phyloP scores from a whole-genome alignment of 2,329 filamentous ascomycete species.

The Pseudogymnoascus sp. region DNA sequence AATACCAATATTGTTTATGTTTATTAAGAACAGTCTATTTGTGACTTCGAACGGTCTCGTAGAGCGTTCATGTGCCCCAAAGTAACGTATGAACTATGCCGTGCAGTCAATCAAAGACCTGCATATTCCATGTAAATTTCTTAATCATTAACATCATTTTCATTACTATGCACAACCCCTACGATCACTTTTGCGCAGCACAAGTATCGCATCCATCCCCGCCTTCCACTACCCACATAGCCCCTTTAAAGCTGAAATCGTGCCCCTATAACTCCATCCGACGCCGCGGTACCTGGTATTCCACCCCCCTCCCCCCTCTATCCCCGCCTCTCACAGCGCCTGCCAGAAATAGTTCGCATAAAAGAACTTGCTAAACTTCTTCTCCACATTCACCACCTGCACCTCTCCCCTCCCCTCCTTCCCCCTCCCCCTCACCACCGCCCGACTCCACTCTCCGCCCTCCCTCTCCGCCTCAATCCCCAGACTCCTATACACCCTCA shows the following conservation, averaged over 20 bases:
- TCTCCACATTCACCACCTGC: constrained; percentile 88
- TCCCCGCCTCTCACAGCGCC: constrained; percentile 50
- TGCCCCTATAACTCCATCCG: not conserved
- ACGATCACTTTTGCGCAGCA: not conserved
- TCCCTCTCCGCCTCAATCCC: constrained; percentile 77
- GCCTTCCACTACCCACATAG: too few species aligned
- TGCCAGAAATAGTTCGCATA: constrained; percentile 97
- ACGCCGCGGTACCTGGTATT: not conserved
- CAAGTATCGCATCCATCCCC: not conserved
- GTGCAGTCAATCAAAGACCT: not conserved
- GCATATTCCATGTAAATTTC: not conserved
- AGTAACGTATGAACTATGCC: not conserved
- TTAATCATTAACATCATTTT: not conserved
- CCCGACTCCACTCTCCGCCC: constrained; percentile 76
- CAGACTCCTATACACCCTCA: constrained; percentile 85
- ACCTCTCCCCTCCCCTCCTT: constrained; percentile 86
- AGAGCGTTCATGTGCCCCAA: not conserved
- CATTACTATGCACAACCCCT: not conserved
- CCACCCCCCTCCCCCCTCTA: not conserved
- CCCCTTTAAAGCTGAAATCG: not conserved
- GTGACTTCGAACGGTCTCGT: not conserved
- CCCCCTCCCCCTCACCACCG: constrained; percentile 72
- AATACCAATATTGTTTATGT: not conserved
- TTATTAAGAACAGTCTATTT: too few species aligned
- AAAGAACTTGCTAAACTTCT: constrained; percentile 83